Evolutionary conservation across 441 rosid genomes (phyloP).

Genomic region (Macaranga tanarius): DNA sequence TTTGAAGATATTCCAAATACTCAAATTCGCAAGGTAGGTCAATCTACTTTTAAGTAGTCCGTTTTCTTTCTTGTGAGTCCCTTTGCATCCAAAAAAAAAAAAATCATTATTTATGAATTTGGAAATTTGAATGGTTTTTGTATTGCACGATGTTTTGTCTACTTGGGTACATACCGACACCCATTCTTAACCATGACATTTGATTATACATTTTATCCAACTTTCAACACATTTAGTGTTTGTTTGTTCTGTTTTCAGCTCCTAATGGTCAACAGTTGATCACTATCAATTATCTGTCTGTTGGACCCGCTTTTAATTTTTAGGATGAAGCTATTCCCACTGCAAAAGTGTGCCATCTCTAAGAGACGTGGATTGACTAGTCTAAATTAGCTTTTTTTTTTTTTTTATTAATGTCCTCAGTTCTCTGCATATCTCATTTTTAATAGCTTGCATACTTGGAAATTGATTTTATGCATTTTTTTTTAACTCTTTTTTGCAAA

Average conservation of each 20-base stretch:
- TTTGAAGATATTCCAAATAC: constrained; percentile 86
- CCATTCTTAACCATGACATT: background rate
- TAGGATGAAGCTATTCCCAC: no score
- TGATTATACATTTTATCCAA: background rate
- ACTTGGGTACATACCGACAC: background rate
- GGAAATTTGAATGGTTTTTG: background rate
- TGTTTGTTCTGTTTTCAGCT: no score
- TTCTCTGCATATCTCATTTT: no score
- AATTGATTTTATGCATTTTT: no score
- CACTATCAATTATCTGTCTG: background rate
- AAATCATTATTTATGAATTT: background rate
- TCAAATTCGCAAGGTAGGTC: constrained; percentile 95
- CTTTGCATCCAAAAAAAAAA: background rate
- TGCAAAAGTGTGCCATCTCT: no score
- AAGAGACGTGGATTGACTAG: no score
- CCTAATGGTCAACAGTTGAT: no score
- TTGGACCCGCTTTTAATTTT: background rate
- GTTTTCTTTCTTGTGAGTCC: background rate
- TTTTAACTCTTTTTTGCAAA: no score
- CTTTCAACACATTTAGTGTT: background rate
- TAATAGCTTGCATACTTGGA: no score
- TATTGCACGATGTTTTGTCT: background rate
- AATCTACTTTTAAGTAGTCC: background rate
- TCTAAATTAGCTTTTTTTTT: no score
- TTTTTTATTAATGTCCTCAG: no score